Evolutionary conservation across 805 yeast genomes (phyloP).

Genomic region (Hanseniaspora meyeri): DNA sequence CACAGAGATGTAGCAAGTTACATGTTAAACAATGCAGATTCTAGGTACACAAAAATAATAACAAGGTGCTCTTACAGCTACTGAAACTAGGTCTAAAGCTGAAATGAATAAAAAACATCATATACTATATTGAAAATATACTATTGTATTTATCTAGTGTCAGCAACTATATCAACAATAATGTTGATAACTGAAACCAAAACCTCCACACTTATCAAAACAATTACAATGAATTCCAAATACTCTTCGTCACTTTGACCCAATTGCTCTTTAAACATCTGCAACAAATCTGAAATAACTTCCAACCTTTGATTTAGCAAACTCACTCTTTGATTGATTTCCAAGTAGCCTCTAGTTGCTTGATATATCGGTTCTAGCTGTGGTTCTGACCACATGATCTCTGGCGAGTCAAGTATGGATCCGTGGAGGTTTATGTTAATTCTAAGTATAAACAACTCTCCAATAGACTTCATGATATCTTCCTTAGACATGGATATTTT

Average conservation of each 20-base stretch:
- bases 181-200: slow-evolving; percentile 77
- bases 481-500: slow-evolving; percentile 88
- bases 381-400: slow-evolving; percentile 98
- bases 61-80: too few relatives aligned
- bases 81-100: too few relatives aligned
- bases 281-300: slow-evolving; percentile 82
- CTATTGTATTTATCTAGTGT: slow-evolving; percentile 7
- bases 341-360: slow-evolving; percentile 90
- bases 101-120: too few relatives aligned
- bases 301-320: slow-evolving; percentile 83
- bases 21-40: too few relatives aligned
- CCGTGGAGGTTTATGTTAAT: slow-evolving; percentile 76
- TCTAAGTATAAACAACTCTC: slow-evolving; percentile 80
- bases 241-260: slow-evolving; percentile 93
- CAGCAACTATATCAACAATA: slow-evolving; percentile 42
- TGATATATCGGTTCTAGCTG: slow-evolving; percentile 94
- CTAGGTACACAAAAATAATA: too few relatives aligned
- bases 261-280: slow-evolving; percentile 92
- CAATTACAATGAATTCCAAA: slow-evolving; percentile 79
- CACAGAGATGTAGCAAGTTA: too few relatives aligned
- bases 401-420: slow-evolving; percentile 88
- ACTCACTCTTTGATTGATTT: slow-evolving; percentile 86
- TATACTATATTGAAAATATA: not conserved
- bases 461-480: slow-evolving; percentile 94
- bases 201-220: slow-evolving; percentile 84